These are phyloP conservation scores for Xylaria hypoxylon DNA, from an alignment of 2,329 filamentous ascomycete species.

Conservation along the genomic window DNA sequence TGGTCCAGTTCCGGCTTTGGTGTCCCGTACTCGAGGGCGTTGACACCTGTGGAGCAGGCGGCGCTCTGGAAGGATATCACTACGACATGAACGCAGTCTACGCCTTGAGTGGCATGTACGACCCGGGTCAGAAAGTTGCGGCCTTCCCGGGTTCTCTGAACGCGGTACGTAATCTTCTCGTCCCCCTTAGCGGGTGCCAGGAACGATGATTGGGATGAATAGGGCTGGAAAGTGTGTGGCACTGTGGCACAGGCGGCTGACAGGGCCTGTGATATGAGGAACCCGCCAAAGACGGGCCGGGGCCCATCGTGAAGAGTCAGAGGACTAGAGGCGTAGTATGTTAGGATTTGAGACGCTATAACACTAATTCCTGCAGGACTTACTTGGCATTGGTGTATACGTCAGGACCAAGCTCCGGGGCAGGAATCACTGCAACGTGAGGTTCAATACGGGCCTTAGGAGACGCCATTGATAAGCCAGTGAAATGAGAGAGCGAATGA, in stretches of 20 bases:
- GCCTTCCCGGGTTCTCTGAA: slow-evolving; percentile 31
- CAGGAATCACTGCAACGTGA: background rate
- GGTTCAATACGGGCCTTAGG: background rate
- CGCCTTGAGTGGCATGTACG: slow-evolving; percentile 28
- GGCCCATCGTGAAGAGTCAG: slow-evolving; percentile 14
- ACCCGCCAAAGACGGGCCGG: slow-evolving; percentile 24
- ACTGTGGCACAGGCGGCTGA: slow-evolving; percentile 37
- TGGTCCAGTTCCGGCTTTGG: slow-evolving; percentile 10
- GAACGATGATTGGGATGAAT: slow-evolving; percentile 39
- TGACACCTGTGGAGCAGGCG: background rate
- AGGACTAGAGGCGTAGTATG: background rate
- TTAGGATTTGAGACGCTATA: background rate
- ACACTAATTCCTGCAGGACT: background rate
- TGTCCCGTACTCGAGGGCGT: slow-evolving; percentile 9
- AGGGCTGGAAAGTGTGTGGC: slow-evolving; percentile 19
- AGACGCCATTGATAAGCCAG: too few relatives aligned
- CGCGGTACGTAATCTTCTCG: slow-evolving; percentile 23
- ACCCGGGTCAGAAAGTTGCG: slow-evolving; percentile 34
- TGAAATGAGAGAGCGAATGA: too few relatives aligned
- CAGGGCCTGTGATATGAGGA: slow-evolving; percentile 31
- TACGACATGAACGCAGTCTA: slow-evolving; percentile 30
- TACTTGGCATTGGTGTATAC: background rate
- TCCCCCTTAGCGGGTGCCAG: slow-evolving; percentile 23
- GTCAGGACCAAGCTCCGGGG: background rate
- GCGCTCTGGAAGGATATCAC: slow-evolving; percentile 35